Evolutionary conservation across 352 stramenopile genomes (phyloP).

Genomic region (Phytophthora cajani): DNA sequence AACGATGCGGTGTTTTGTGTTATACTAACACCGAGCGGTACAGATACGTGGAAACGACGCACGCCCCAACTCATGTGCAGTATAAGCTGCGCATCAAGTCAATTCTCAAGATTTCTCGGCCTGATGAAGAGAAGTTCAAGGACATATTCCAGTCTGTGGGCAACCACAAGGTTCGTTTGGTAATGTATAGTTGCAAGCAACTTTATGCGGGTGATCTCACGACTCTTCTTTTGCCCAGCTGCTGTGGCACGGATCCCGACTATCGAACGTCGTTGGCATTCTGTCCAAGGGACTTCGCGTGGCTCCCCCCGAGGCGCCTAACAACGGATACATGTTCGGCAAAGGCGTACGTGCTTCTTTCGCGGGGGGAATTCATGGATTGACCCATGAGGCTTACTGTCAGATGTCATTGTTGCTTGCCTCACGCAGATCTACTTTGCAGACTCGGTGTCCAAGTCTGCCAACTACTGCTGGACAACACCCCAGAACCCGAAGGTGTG

Average conservation of each 20-base stretch:
- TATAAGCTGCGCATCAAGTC: conserved; percentile 71
- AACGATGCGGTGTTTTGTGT: background rate
- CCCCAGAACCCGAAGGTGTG: conserved; percentile 58
- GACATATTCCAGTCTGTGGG: conserved; percentile 51
- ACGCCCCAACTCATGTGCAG: conserved; percentile 67
- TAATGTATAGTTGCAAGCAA: background rate
- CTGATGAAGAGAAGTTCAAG: conserved; percentile 53
- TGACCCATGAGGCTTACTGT: background rate
- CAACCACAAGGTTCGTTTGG: conserved; percentile 59
- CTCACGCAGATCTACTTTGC: conserved; percentile 84
- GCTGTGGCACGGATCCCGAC: conserved; percentile 84
- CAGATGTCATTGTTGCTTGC: background rate
- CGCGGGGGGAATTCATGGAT: background rate
- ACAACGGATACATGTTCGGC: conserved; percentile 86
- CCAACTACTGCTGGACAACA: conserved; percentile 84
- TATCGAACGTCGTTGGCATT: conserved; percentile 85
- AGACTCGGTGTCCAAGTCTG: conserved; percentile 81
- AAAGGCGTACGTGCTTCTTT: conserved; percentile 67
- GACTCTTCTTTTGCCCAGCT: conserved; percentile 38
- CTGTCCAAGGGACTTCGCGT: conserved; percentile 81
- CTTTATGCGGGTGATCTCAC: conserved; percentile 9
- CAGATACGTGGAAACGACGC: conserved; percentile 71
- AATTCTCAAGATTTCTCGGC: conserved; percentile 55
- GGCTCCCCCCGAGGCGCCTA: conserved; percentile 78
- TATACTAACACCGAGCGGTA: background rate